Percentiles rank a stretch among this genome's conserved stretches.
These are phyloP conservation scores for Fusarium odoratissimum DNA, from an alignment of 2,329 filamentous ascomycete species.

Conservation along the genomic window DNA sequence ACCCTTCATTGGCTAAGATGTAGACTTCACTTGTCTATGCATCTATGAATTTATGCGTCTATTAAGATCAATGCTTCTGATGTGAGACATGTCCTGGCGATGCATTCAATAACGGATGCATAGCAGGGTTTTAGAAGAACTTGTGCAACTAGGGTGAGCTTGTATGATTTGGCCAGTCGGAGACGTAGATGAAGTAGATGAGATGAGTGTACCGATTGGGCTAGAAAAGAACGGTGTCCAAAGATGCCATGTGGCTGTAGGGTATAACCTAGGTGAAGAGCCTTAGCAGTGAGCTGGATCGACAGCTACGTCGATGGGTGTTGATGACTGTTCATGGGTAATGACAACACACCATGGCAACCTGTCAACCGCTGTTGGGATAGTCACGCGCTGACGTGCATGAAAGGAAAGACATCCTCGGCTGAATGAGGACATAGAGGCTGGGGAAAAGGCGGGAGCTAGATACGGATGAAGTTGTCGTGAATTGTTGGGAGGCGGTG, in stretches of 20 bases:
- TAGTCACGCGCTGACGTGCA: constrained; percentile 43
- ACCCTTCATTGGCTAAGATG: constrained; percentile 44
- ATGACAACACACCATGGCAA: constrained; percentile 24
- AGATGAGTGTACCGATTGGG: constrained; percentile 5
- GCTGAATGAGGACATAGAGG: constrained; percentile 31
- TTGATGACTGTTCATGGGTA: not conserved
- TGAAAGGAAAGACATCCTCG: constrained; percentile 32
- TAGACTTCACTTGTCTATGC: constrained; percentile 39
- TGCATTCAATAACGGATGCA: constrained; percentile 6
- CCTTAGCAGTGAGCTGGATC: constrained; percentile 4
- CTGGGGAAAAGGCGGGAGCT: constrained; percentile 30
- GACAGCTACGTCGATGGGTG: not conserved
- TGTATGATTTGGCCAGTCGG: constrained; percentile 27
- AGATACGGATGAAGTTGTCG: constrained; percentile 28
- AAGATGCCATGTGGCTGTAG: not conserved
- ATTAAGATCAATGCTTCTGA: constrained; percentile 19
- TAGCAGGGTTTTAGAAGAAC: constrained; percentile 37
- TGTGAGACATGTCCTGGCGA: constrained; percentile 10
- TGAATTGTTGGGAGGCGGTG: constrained; percentile 42
- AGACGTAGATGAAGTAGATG: constrained; percentile 5
- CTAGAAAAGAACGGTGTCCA: not conserved
- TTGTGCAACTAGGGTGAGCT: constrained; percentile 19
- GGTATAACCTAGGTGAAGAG: not conserved
- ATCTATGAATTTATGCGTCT: constrained; percentile 44
- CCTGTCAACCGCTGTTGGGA: constrained; percentile 21